A percentile compares a stretch with the other conserved stretches of the same genome.
Evolutionary conservation across 257 asterid species (phyloP).

Genomic region (Solanum gracilifrons): DNA sequence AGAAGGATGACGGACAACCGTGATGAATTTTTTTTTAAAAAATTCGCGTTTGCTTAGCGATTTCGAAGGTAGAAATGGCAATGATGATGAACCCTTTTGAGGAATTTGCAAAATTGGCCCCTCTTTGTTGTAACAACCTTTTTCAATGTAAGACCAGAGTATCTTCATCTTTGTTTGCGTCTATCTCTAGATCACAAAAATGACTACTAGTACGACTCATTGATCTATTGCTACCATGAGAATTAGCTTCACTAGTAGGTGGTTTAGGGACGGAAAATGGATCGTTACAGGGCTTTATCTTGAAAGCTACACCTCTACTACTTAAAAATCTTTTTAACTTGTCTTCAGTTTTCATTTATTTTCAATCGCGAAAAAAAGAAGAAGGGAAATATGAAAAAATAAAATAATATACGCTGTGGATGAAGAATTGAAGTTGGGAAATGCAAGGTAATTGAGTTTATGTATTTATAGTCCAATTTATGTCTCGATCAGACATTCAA

Average conservation of each 20-base stretch:
- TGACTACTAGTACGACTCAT: slow-evolving; percentile 56
- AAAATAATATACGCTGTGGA: no score
- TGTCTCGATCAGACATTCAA: background rate
- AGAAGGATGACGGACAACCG: slow-evolving; percentile 53
- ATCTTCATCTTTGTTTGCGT: slow-evolving; percentile 11
- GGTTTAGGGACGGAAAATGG: slow-evolving; percentile 26
- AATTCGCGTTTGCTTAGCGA: slow-evolving; percentile 4
- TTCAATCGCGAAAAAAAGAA: background rate
- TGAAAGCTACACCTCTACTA: slow-evolving; percentile 68
- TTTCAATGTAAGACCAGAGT: no score
- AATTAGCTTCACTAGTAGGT: background rate
- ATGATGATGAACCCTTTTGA: background rate
- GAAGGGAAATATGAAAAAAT: background rate
- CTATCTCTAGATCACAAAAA: slow-evolving; percentile 46
- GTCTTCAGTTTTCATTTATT: slow-evolving; percentile 19
- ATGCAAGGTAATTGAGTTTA: background rate
- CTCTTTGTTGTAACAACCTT: slow-evolving; percentile 18
- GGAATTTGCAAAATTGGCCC: background rate
- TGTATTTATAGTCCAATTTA: background rate
- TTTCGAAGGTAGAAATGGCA: slow-evolving; percentile 11
- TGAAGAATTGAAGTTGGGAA: background rate
- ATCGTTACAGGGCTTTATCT: slow-evolving; percentile 50
- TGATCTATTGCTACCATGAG: slow-evolving; percentile 15
- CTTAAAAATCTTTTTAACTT: slow-evolving; percentile 34
- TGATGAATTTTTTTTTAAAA: background rate